Percentiles rank a stretch among this genome's conserved stretches.
Conservation (phyloP, 495 filamentous ascomycete genomes). For the Xylaria intraflava region DNA sequence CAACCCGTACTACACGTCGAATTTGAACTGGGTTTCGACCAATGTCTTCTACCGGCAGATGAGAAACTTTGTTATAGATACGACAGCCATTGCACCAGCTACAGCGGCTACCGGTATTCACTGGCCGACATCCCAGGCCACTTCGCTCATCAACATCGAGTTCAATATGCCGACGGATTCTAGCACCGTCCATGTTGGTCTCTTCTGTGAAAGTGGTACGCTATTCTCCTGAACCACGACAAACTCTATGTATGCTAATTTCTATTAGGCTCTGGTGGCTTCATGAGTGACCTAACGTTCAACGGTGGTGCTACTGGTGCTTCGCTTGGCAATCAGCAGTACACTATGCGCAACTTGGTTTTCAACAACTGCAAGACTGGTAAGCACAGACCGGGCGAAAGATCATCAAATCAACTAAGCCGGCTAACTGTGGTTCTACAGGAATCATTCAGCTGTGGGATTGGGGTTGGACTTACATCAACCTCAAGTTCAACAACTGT, state of each 20-base stretch:
- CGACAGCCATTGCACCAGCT: constrained; percentile 53
- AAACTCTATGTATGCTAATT: neutral
- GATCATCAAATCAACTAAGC: constrained; percentile 24
- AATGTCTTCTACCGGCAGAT: constrained; percentile 76
- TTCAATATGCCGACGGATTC: constrained; percentile 60
- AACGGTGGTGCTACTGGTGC: constrained; percentile 63
- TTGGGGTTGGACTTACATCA: constrained; percentile 52
- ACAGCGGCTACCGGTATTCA: constrained; percentile 59
- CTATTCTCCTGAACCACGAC: neutral
- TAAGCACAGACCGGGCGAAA: constrained; percentile 22
- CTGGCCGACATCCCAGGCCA: constrained; percentile 73
- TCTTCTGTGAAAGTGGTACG: constrained; percentile 66
- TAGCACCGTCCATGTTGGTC: constrained; percentile 59
- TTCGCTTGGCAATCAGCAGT: constrained; percentile 72
- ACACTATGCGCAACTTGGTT: constrained; percentile 65
- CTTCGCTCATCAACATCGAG: constrained; percentile 69
- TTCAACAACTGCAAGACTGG: constrained; percentile 55
- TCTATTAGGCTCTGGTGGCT: constrained; percentile 61
- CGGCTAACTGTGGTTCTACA: constrained; percentile 11
- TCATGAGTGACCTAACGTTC: constrained; percentile 58
- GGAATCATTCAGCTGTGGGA: constrained; percentile 48
- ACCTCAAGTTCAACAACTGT: constrained; percentile 58
- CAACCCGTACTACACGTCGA: constrained; percentile 55
- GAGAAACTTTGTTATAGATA: constrained; percentile 70
- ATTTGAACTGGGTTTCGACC: constrained; percentile 50